Conservation (phyloP, 2,329 filamentous ascomycete species). For the Tolypocladium inflatum region DNA sequence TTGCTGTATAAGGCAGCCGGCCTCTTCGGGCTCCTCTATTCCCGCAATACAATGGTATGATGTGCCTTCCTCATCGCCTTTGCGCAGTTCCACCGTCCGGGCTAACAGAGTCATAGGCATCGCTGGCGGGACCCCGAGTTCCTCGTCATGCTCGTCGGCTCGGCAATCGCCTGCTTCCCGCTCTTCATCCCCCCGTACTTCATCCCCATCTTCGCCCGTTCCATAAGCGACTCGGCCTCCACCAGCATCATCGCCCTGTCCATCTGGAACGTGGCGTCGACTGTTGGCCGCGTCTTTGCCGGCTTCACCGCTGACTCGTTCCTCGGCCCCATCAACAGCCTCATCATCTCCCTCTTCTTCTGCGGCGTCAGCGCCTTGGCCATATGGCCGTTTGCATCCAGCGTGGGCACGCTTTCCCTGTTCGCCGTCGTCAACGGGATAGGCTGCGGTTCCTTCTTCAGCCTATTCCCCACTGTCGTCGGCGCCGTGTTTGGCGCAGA, state of each 20-base stretch:
- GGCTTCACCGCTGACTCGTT: slow-evolving; percentile 15
- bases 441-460: slow-evolving; percentile 19
- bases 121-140: slow-evolving; percentile 14
- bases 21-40: slow-evolving; percentile 2
- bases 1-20: slow-evolving; percentile 10
- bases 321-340: slow-evolving; percentile 16
- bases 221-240: slow-evolving; percentile 11
- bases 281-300: slow-evolving; percentile 14
- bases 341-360: slow-evolving; percentile 13
- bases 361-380: slow-evolving; percentile 13
- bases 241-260: slow-evolving; percentile 12
- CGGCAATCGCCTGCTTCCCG: slow-evolving; percentile 13
- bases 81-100: neutral
- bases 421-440: slow-evolving; percentile 17
- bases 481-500: slow-evolving; percentile 11
- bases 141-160: slow-evolving; percentile 12
- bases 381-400: slow-evolving; percentile 16
- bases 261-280: slow-evolving; percentile 17
- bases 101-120: slow-evolving; percentile 7
- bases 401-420: slow-evolving; percentile 9
- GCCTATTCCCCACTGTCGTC: slow-evolving; percentile 13
- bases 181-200: slow-evolving; percentile 19
- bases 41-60: slow-evolving; percentile 14
- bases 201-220: slow-evolving; percentile 15
- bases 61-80: neutral